Evolutionary conservation across 2,329 filamentous ascomycete species (phyloP).

Genomic region (Colletotrichum godetiae): DNA sequence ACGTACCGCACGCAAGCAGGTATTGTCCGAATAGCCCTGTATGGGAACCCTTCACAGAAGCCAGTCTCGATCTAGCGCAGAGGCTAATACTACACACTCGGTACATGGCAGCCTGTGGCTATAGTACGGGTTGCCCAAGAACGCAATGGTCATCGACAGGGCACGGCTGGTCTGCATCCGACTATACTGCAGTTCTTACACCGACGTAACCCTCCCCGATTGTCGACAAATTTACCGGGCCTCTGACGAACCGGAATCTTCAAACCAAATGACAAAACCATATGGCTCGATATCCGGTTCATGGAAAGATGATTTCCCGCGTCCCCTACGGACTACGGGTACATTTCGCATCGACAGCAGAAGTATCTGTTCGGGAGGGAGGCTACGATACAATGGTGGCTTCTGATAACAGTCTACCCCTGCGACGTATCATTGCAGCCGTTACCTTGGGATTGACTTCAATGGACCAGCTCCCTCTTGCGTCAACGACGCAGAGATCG

Average conservation of each 20-base stretch:
- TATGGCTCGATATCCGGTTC: conserved; percentile 10
- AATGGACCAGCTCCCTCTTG: neutral
- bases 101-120: neutral
- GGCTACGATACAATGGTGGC: neutral
- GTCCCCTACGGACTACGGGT: neutral
- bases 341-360: neutral
- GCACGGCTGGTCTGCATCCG: neutral
- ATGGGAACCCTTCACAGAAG: no score
- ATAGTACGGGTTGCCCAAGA: no score
- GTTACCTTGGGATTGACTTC: neutral
- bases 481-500: neutral
- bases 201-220: conserved; percentile 7
- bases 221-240: neutral
- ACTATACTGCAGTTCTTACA: neutral
- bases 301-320: conserved; percentile 23
- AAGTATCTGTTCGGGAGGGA: neutral
- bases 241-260: neutral
- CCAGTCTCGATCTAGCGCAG: neutral
- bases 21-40: neutral
- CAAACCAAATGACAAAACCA: neutral
- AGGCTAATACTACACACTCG: neutral
- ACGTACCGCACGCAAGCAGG: conserved; percentile 5
- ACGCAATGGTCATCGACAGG: neutral
- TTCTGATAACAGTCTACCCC: neutral
- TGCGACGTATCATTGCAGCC: neutral